Evolutionary conservation across 2,329 filamentous ascomycete species (phyloP), one percentile per base, ranked within the genome.

Genomic region (Fusarium lateritium): DNA sequence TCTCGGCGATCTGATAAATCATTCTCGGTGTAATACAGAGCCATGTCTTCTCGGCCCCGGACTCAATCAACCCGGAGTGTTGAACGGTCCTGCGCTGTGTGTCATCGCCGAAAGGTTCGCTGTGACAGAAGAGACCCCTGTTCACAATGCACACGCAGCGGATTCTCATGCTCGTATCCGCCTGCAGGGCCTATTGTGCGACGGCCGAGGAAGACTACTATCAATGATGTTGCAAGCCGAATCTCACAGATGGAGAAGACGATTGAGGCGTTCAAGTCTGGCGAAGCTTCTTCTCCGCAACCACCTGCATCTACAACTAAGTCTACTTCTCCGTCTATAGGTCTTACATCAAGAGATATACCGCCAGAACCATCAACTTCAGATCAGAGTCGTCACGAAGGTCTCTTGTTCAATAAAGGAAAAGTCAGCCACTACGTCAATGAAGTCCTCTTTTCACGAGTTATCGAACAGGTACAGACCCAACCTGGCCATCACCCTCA

Each of bases 41-140:
- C 14, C 19, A 68, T 64, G 64, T 21, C 65, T 26, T 59, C 64
- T 40, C 65, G 64, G 64, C 36, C 65, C 51, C 62, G 62, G 28
- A 28, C 17, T 26, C 61, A 54, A 38, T 42, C 57, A 8, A 51
- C 9, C 26, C 58, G 61, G 9, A 59, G 53, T 13, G 24, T 62
- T 34, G 66, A 76, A 44, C 73, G 78, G 19, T 80, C 79, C 46
- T 83, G 81, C 60, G 78, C 81, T 6, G 80, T 80, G 7, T 83
- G 81, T 56, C 77, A 81, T 13, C 80, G 82, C 50, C 80, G 88
- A 57, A 90, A 91, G 77, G 91, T 93, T 56, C 90, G 90, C 70
- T 93, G 91, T 81, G 89, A 93, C 80, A 93, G 92, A 79, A 83
- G 85, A 62, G 85, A 90, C 78, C 89, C 91, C 8, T 93, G 91